A percentile compares a stretch with the other conserved stretches of the same genome.
Evolutionary conservation across 1,139 yeast genomes (phyloP).

Genomic region (Arxiozyma bovina): DNA sequence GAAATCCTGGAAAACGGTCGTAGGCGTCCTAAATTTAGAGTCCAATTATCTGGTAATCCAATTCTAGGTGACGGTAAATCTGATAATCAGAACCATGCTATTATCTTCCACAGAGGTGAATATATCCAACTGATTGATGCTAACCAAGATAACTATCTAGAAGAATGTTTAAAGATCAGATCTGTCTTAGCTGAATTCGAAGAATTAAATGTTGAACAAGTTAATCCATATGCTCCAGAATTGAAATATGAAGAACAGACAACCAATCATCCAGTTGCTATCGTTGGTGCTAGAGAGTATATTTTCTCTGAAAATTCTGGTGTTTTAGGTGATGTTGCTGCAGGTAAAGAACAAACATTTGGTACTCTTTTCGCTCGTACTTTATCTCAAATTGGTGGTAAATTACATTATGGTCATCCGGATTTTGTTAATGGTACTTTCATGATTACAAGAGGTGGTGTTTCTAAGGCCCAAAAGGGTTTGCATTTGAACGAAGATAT

Average conservation of each 20-base stretch:
- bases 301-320: slow-evolving; percentile 98
- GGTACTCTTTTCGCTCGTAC: slow-evolving; percentile 98
- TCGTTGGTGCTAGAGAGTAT: slow-evolving; percentile 98
- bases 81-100: slow-evolving; percentile 95
- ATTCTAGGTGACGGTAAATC: slow-evolving; percentile 99
- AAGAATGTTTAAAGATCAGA: slow-evolving; percentile 96
- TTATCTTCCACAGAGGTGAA: slow-evolving; percentile 98
- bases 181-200: slow-evolving; percentile 96
- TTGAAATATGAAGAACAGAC: slow-evolving; percentile 41
- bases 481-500: slow-evolving; percentile 98
- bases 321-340: slow-evolving; percentile 98
- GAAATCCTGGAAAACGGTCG: slow-evolving; percentile 96
- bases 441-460: slow-evolving; percentile 99
- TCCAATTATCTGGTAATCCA: slow-evolving; percentile 97
- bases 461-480: slow-evolving; percentile 97
- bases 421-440: slow-evolving; percentile 92
- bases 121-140: slow-evolving; percentile 97
- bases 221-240: slow-evolving; percentile 63
- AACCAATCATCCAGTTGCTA: slow-evolving; percentile 78
- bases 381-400: slow-evolving; percentile 96
- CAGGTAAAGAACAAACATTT: slow-evolving; percentile 99
- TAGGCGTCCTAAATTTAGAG: slow-evolving; percentile 97
- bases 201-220: slow-evolving; percentile 82
- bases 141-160: slow-evolving; percentile 95
- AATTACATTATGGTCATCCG: slow-evolving; percentile 98